Evolutionary conservation across 2,329 filamentous ascomycete species (phyloP).

Genomic region (Nothophaeocryptopus gaeumannii): DNA sequence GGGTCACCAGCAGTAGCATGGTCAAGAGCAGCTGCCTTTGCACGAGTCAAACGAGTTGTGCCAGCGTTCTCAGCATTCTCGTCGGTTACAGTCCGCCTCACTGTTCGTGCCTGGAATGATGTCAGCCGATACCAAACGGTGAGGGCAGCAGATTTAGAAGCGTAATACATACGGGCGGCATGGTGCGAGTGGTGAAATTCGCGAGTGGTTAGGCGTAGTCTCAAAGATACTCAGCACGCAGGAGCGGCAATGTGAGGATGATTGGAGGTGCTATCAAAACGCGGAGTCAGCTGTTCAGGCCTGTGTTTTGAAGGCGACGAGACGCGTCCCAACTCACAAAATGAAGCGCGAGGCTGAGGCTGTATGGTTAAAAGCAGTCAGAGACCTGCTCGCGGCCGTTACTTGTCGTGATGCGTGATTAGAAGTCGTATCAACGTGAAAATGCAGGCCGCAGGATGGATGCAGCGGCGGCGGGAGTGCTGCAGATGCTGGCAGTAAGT

Average conservation of each 20-base stretch:
- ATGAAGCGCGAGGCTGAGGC: conserved; percentile 9
- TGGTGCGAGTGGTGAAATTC: conserved; percentile 26
- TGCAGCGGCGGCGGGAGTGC: conserved; percentile 16
- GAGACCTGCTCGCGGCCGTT: conserved; percentile 24
- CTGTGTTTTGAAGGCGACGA: conserved; percentile 4
- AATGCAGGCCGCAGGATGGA: conserved; percentile 25
- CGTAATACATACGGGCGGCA: conserved; percentile 37
- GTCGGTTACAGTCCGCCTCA: conserved; percentile 74
- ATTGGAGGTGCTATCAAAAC: conserved; percentile 25
- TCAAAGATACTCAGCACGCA: conserved; percentile 17
- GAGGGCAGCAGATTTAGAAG: conserved; percentile 2
- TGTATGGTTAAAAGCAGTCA: neutral
- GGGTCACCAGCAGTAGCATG: conserved; percentile 57
- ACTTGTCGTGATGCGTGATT: conserved; percentile 24
- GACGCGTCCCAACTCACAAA: conserved; percentile 16
- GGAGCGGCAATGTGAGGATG: conserved; percentile 20
- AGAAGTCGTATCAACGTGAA: conserved; percentile 30
- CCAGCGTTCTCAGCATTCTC: conserved; percentile 79
- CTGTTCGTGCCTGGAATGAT: conserved; percentile 61
- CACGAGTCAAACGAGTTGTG: conserved; percentile 83
- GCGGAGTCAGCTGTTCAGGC: conserved; percentile 29
- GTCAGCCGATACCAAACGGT: conserved; percentile 39
- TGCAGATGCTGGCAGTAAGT: conserved; percentile 16
- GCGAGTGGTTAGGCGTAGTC: conserved; percentile 17
- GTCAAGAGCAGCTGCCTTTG: conserved; percentile 74